Conservation (phyloP, 352 stramenopile species). For the Phytopythium boreale region DNA sequence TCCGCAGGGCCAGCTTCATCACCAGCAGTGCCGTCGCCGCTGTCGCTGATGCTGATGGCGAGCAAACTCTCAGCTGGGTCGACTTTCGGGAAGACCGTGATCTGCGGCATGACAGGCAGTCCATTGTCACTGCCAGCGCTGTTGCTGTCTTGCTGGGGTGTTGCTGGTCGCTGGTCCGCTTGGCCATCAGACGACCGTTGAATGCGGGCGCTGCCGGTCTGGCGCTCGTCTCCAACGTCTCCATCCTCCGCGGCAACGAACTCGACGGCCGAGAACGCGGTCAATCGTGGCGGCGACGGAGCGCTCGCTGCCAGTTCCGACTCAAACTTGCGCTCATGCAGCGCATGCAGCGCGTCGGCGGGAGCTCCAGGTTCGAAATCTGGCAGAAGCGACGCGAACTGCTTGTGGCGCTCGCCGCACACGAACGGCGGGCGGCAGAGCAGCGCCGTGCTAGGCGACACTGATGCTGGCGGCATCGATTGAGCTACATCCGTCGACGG, state of each 20-base stretch:
- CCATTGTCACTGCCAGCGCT: conserved; percentile 1
- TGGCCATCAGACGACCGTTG: background rate
- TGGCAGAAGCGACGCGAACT: conserved; percentile 30
- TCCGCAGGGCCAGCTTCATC: background rate
- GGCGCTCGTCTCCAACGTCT: conserved; percentile 1
- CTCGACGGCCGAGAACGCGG: conserved; percentile 34
- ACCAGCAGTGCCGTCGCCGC: background rate
- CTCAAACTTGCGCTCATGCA: conserved; percentile 46
- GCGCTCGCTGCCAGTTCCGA: conserved; percentile 46
- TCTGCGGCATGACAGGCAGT: conserved; percentile 3
- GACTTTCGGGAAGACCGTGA: conserved; percentile 28
- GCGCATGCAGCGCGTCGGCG: conserved; percentile 11
- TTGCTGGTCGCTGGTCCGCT: conserved; percentile 6
- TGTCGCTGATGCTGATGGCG: conserved; percentile 14
- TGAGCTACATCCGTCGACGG: no score
- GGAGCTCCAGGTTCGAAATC: conserved; percentile 19
- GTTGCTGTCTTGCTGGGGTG: conserved; percentile 3
- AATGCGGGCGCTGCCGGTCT: background rate
- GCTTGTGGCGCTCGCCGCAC: conserved; percentile 40
- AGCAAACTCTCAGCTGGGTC: conserved; percentile 34
- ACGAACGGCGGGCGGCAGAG: conserved; percentile 44
- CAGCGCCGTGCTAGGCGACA: background rate
- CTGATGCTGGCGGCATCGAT: background rate
- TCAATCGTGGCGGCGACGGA: conserved; percentile 49
- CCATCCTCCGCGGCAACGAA: background rate